A percentile compares a stretch with the other conserved stretches of the same genome.
Evolutionary conservation across 192 early-diverging fungal genomes (phyloP).

Genomic region (Phlyctochytrium arcticum): DNA sequence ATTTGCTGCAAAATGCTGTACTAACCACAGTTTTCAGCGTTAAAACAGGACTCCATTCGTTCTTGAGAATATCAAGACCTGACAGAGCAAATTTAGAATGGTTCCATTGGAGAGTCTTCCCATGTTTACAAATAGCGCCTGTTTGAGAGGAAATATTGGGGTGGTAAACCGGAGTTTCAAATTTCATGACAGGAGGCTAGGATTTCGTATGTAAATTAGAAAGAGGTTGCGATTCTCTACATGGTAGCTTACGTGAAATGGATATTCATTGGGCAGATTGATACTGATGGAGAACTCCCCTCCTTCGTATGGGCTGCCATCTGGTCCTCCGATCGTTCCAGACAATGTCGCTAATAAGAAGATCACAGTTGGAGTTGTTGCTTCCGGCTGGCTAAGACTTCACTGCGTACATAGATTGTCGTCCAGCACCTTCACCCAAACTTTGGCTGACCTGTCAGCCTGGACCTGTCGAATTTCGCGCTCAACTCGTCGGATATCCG

Average conservation of each 20-base stretch:
- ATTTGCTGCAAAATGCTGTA: neutral
- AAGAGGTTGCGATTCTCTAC: neutral
- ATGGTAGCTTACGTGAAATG: slow-evolving; percentile 37
- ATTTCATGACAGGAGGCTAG: slow-evolving; percentile 34
- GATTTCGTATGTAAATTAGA: neutral
- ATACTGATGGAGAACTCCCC: slow-evolving; percentile 32
- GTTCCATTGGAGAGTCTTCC: neutral
- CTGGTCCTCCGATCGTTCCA: slow-evolving; percentile 46
- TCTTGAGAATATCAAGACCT: slow-evolving; percentile 53
- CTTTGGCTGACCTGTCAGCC: slow-evolving; percentile 16
- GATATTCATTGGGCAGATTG: slow-evolving; percentile 43
- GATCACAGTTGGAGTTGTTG: too few relatives aligned
- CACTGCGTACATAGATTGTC: slow-evolving; percentile 35
- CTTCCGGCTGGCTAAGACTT: too few relatives aligned
- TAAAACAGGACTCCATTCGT: slow-evolving; percentile 52
- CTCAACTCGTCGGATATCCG: slow-evolving; percentile 30
- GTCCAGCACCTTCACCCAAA: slow-evolving; percentile 27
- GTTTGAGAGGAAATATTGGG: slow-evolving; percentile 58
- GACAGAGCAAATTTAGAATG: neutral
- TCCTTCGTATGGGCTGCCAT: slow-evolving; percentile 47
- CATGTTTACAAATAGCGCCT: slow-evolving; percentile 30
- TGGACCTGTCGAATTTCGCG: slow-evolving; percentile 39
- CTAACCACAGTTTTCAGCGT: slow-evolving; percentile 49
- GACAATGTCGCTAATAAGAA: too few relatives aligned
- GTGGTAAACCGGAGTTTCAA: slow-evolving; percentile 51